A percentile compares a stretch with the other conserved stretches of the same genome.
Evolutionary conservation across 148 eudicot genomes (phyloP).

Genomic region (Chenopodium suecicum): DNA sequence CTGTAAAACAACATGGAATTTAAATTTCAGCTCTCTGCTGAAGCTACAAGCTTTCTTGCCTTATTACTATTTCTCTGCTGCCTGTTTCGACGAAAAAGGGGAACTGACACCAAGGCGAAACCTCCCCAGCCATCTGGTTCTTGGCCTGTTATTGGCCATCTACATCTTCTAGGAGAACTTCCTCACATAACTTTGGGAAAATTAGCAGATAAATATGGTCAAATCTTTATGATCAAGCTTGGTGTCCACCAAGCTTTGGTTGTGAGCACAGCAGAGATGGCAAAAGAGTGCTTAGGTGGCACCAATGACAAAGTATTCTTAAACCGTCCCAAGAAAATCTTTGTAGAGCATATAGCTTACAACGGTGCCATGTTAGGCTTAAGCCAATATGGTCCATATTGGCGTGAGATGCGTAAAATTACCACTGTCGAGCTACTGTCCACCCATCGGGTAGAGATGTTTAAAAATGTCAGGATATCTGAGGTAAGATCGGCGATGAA

Average conservation of each 20-base stretch:
- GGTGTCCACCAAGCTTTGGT: slow-evolving; percentile 3
- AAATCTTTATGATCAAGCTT: slow-evolving; percentile 15
- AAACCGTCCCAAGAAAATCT: slow-evolving; percentile 30
- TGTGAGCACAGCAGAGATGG: slow-evolving; percentile 24
- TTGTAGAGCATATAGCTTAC: slow-evolving; percentile 31
- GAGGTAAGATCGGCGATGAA: slow-evolving; percentile 32
- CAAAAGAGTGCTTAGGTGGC: slow-evolving; percentile 41
- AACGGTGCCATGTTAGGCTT: slow-evolving; percentile 44
- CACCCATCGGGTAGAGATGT: slow-evolving; percentile 23
- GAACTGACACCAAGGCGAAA: not conserved
- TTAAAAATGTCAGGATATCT: slow-evolving; percentile 19
- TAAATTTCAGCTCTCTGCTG: not conserved
- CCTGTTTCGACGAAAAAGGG: not conserved
- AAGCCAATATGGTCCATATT: slow-evolving; percentile 35
- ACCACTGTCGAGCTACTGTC: slow-evolving; percentile 35
- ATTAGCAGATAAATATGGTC: slow-evolving; percentile 36
- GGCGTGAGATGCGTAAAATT: slow-evolving; percentile 46
- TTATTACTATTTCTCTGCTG: not conserved
- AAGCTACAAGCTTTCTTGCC: not conserved
- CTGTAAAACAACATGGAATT: not conserved
- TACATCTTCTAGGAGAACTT: slow-evolving; percentile 22
- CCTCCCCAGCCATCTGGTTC: slow-evolving; percentile 2
- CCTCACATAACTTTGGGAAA: slow-evolving; percentile 21
- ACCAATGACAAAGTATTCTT: slow-evolving; percentile 37
- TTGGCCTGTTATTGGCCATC: slow-evolving; percentile 20